Evolutionary conservation across 2,329 filamentous ascomycete species (phyloP).

Genomic region (Malbranchea cinnamomea): DNA sequence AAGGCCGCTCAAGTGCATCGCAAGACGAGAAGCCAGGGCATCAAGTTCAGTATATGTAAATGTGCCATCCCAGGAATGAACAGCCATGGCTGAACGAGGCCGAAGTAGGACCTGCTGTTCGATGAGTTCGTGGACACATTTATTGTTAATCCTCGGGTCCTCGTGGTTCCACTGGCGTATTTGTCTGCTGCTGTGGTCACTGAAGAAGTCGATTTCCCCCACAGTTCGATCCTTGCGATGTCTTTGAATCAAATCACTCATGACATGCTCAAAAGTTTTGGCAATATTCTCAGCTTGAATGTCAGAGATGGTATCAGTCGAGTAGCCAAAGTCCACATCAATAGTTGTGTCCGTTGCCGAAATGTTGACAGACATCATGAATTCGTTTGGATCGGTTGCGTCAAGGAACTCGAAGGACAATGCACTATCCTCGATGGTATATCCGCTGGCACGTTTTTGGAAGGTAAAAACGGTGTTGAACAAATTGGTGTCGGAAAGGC

Average conservation of each 20-base stretch:
- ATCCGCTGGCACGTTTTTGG: constrained; percentile 20
- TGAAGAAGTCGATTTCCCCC: constrained; percentile 18
- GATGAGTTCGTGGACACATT: constrained; percentile 24
- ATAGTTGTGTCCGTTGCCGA: constrained; percentile 7
- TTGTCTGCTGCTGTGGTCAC: constrained; percentile 17
- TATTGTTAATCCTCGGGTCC: constrained; percentile 16
- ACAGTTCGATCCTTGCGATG: constrained; percentile 10
- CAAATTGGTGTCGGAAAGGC: constrained; percentile 19
- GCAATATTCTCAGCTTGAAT: constrained; percentile 18
- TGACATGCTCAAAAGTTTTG: constrained; percentile 19
- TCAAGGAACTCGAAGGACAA: constrained; percentile 8
- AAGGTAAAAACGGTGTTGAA: constrained; percentile 31
- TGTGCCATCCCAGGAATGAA: constrained; percentile 15
- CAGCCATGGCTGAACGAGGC: constrained; percentile 13
- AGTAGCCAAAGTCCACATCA: constrained; percentile 9
- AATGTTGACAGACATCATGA: constrained; percentile 9
- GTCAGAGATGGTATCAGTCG: constrained; percentile 23
- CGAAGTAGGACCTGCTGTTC: constrained; percentile 22
- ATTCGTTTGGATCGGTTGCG: constrained; percentile 9
- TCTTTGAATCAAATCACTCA: constrained; percentile 15
- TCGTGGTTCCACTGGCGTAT: constrained; percentile 21
- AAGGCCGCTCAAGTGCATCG: constrained; percentile 21
- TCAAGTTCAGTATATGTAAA: constrained; percentile 25
- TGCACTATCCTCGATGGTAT: constrained; percentile 13
- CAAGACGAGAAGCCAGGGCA: constrained; percentile 21